Evolutionary conservation across 192 early-diverging fungal species (phyloP).

Genomic region (Lobosporangium transversale): DNA sequence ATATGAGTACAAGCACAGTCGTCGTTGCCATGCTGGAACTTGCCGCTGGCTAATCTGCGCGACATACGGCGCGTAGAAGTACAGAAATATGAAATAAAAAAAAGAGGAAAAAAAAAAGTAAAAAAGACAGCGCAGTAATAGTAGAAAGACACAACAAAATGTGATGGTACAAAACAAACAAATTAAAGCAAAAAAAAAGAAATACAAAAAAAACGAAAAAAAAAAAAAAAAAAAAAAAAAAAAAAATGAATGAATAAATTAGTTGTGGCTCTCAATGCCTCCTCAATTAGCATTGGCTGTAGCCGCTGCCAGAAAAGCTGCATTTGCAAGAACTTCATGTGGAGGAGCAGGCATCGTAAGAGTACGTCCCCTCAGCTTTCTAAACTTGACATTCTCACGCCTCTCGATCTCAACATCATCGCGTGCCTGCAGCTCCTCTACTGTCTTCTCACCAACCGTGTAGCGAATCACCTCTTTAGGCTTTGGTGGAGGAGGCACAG

Average conservation of each 20-base stretch:
- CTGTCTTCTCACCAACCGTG: constrained; percentile 46
- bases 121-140: not conserved
- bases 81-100: constrained; percentile 7
- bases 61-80: not conserved
- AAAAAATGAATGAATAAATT: not conserved
- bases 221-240: constrained; percentile 1
- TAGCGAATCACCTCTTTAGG: constrained; percentile 49
- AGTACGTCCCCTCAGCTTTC: constrained; percentile 35
- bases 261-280: not conserved
- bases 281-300: not conserved
- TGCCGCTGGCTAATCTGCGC: no score
- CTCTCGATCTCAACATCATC: constrained; percentile 51
- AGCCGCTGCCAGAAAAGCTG: not conserved
- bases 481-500: constrained; percentile 31
- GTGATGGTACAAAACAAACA: no score
- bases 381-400: constrained; percentile 48
- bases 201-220: no score
- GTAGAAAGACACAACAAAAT: no score
- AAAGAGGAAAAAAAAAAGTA: constrained; percentile 5
- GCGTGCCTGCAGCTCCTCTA: constrained; percentile 37
- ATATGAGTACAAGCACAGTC: no score
- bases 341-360: constrained; percentile 46
- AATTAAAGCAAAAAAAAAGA: no score
- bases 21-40: no score
- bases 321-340: constrained; percentile 22